Evolutionary conservation across 1,284 basidiomycete genomes (phyloP), one percentile per base, ranked within the genome.

Genomic region (Taiwanofungus camphoratus): DNA sequence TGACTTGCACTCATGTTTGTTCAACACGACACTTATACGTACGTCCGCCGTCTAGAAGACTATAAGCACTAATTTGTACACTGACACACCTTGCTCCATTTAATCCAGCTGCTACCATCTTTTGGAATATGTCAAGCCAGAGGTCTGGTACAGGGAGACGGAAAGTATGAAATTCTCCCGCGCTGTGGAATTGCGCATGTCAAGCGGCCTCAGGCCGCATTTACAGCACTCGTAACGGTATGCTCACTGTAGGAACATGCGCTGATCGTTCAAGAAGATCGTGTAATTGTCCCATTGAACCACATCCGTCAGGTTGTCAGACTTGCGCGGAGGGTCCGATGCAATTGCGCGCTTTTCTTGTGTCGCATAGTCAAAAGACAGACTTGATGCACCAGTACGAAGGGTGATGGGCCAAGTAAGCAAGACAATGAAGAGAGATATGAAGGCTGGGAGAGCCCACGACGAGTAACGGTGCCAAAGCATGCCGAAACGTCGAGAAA

Each of bases 141-240:
- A 92, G 61, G 3, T 76, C 76, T 1, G 84, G 85, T 1, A 89
- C 82, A 2, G 89, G 89, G 2, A 91, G 66, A 16, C 89, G 76
- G 66, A 84, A 92, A 0, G 88, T 79, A 55, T 92, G 88, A 58
- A 92, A 89, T 60, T 92, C 89, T 32, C 87, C 87, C 1, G 73
- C 73, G 46, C 73, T 75, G 39, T 15, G 26, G 20, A 1, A 24
- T n/a, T 7, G 8, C 8, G 27, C 16, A 27, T 4, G 21, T 3
- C 5, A 23, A n/a, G 26, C 15, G 22, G 24, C 31, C 26, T 27
- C 9, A 29, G 30, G 9, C 16, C 36, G 27, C 4, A 9, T n/a
- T 23, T 4, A 18, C 4, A 13, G 26, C 26, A 13, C 4, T 4
- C 23, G 12, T 26, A 15, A 4, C 12, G 13, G 5, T 7, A 6